phyloP scores from a whole-genome alignment of 805 yeast species.

The Candida chauliodis region DNA sequence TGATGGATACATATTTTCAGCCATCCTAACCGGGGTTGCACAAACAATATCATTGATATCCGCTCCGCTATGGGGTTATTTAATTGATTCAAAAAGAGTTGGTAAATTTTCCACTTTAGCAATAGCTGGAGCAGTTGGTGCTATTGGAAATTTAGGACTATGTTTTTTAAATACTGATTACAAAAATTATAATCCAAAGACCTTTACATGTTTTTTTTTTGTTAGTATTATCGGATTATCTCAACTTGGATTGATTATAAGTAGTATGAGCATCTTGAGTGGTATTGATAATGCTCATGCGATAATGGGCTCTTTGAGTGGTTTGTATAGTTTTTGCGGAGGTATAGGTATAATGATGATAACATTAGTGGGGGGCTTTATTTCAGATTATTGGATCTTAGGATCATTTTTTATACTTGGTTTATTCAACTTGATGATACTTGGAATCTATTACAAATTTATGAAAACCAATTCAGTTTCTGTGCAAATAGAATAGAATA shows the following conservation, averaged over 20 bases:
- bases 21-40: constrained; percentile 66
- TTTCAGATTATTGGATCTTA: constrained; percentile 54
- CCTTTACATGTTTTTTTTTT: constrained; percentile 34
- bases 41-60: constrained; percentile 53
- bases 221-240: constrained; percentile 50
- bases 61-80: constrained; percentile 62
- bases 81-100: constrained; percentile 42
- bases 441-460: constrained; percentile 12
- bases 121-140: constrained; percentile 41
- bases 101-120: constrained; percentile 29
- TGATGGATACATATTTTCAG: constrained; percentile 63
- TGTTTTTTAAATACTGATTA: constrained; percentile 14
- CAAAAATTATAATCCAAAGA: constrained; percentile 30
- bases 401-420: constrained; percentile 59
- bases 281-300: constrained; percentile 20
- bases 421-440: constrained; percentile 27
- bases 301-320: constrained; percentile 63
- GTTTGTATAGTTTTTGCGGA: constrained; percentile 65
- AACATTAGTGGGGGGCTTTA: constrained; percentile 58
- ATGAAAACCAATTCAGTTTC: background rate
- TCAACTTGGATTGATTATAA: constrained; percentile 59
- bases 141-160: constrained; percentile 36
- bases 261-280: constrained; percentile 57
- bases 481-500: background rate
- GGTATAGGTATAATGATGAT: constrained; percentile 63